Evolutionary conservation across 805 yeast species (phyloP).

Genomic region (Pichia scutulata): DNA sequence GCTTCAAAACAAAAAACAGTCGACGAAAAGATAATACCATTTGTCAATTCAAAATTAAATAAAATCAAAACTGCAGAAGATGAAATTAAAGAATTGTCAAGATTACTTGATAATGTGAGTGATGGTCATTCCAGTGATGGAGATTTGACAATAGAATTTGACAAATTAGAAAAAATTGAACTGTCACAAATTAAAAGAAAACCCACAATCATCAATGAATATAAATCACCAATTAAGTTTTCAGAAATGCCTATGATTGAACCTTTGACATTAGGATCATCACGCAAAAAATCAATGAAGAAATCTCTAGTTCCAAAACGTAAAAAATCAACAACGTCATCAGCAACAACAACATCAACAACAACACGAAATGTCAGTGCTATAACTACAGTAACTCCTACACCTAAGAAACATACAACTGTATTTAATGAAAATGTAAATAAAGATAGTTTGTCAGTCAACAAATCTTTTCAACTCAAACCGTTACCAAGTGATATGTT

Average conservation of each 20-base stretch:
- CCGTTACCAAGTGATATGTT: slow-evolving; percentile 17
- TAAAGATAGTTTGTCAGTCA: not conserved
- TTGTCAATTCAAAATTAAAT: not conserved
- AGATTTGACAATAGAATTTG: slow-evolving; percentile 20
- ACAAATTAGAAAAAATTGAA: slow-evolving; percentile 25
- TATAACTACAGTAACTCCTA: not conserved
- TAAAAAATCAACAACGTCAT: not conserved
- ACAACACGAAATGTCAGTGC: not conserved
- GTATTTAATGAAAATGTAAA: slow-evolving; percentile 14
- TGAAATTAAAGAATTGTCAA: slow-evolving; percentile 17
- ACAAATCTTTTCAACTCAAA: slow-evolving; percentile 8
- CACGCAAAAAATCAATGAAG: slow-evolving; percentile 20
- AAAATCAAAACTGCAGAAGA: slow-evolving; percentile 7
- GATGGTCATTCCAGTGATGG: slow-evolving; percentile 18
- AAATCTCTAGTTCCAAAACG: slow-evolving; percentile 9
- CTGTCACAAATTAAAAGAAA: slow-evolving; percentile 17
- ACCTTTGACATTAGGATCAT: slow-evolving; percentile 24
- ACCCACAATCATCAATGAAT: slow-evolving; percentile 5
- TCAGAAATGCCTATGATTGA: slow-evolving; percentile 28
- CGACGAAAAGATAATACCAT: not conserved
- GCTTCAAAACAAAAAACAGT: slow-evolving; percentile 16
- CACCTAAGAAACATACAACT: slow-evolving; percentile 8
- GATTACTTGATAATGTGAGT: slow-evolving; percentile 13
- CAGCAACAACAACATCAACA: slow-evolving; percentile 9
- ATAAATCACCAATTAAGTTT: slow-evolving; percentile 27